These are phyloP conservation scores for Aspergillus persii DNA, from an alignment of 2,329 filamentous ascomycete species.

Conservation along the genomic window DNA sequence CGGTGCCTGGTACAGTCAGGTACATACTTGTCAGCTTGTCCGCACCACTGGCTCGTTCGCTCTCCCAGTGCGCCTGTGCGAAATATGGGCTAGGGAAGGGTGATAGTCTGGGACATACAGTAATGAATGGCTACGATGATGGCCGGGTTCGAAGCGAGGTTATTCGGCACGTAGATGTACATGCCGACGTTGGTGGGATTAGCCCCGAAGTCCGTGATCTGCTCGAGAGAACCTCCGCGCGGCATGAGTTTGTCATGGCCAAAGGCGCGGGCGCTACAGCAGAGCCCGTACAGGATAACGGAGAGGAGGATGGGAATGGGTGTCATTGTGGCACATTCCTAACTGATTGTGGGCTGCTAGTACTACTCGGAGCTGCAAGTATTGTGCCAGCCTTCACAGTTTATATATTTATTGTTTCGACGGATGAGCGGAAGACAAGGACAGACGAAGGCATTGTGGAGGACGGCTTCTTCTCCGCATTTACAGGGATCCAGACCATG, in stretches of 20 bases:
- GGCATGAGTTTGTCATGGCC: constrained; percentile 4
- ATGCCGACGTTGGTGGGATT: constrained; percentile 53
- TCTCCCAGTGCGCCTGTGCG: no score
- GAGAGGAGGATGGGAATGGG: constrained; percentile 4
- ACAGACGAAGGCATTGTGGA: no score
- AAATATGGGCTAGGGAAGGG: no score
- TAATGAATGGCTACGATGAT: constrained; percentile 58
- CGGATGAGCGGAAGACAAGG: background rate
- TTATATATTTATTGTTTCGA: background rate
- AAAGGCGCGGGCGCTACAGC: constrained; percentile 7
- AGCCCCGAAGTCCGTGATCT: constrained; percentile 43
- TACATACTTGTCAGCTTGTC: no score
- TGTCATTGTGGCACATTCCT: background rate
- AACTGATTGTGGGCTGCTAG: no score
- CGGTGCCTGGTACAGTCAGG: constrained; percentile 7
- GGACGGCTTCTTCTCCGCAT: background rate
- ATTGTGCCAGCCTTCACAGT: background rate
- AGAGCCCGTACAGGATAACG: constrained; percentile 3
- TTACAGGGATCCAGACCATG: background rate
- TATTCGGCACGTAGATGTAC: constrained; percentile 52
- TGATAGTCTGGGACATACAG: constrained; percentile 39
- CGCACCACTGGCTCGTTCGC: no score
- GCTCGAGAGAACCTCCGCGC: constrained; percentile 15
- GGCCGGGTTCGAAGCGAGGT: constrained; percentile 47
- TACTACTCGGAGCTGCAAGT: background rate